These are phyloP conservation scores for Hypomyces perniciosus DNA, from an alignment of 2,329 filamentous ascomycete species.

Conservation along the genomic window DNA sequence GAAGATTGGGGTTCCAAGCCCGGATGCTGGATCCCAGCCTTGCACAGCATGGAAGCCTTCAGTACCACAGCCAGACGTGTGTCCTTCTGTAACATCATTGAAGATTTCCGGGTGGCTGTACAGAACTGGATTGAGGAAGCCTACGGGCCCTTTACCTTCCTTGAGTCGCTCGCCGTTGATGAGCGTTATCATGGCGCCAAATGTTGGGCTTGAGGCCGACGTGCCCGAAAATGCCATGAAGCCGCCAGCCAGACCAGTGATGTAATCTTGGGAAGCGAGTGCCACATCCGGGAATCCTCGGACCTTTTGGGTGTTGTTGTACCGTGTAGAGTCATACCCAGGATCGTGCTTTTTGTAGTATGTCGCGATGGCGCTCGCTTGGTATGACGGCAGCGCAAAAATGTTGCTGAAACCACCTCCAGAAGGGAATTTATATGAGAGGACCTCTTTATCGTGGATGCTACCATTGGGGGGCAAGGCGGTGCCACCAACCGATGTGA, in stretches of 20 bases:
- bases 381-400: constrained; percentile 42
- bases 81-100: constrained; percentile 2
- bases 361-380: constrained; percentile 24
- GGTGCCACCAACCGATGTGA: constrained; percentile 1
- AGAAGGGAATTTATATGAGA: constrained; percentile 33
- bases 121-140: constrained; percentile 2
- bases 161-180: constrained; percentile 21
- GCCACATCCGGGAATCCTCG: constrained; percentile 43
- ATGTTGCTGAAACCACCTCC: constrained; percentile 46
- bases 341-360: constrained; percentile 12
- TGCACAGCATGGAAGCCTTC: neutral
- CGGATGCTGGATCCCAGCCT: constrained; percentile 2
- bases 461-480: neutral
- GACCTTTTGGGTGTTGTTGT: constrained; percentile 18
- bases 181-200: constrained; percentile 25
- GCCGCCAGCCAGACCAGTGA: constrained; percentile 36
- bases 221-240: constrained; percentile 43
- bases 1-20: neutral
- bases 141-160: constrained; percentile 15
- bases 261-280: constrained; percentile 37
- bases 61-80: neutral
- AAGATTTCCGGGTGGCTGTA: constrained; percentile 4
- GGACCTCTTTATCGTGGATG: constrained; percentile 8
- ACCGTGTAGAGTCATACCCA: constrained; percentile 8
- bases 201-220: constrained; percentile 28